Evolutionary conservation across 2,329 filamentous ascomycete genomes (phyloP).

Genomic region (Coniochaeta sp.): DNA sequence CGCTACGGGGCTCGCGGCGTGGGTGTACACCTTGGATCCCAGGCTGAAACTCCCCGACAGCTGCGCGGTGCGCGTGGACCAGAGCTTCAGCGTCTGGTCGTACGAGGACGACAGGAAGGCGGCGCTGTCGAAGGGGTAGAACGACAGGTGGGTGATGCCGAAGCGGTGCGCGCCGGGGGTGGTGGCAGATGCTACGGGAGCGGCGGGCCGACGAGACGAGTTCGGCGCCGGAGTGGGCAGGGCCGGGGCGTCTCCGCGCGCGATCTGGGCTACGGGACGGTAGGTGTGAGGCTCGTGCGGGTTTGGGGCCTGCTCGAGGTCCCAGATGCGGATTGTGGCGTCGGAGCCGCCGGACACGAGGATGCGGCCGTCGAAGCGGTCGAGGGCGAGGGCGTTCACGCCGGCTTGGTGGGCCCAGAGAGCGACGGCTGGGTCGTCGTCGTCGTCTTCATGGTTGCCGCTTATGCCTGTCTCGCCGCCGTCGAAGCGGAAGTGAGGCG

Average conservation of each 20-base stretch:
- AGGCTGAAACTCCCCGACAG: conserved; percentile 62
- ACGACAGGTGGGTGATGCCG: conserved; percentile 68
- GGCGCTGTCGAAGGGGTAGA: conserved; percentile 70
- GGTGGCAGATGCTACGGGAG: background rate
- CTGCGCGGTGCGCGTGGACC: conserved; percentile 55
- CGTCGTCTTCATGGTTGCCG: conserved; percentile 10
- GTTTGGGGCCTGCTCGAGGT: conserved; percentile 58
- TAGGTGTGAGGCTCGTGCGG: conserved; percentile 39
- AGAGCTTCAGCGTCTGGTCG: conserved; percentile 70
- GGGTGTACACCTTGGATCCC: conserved; percentile 63
- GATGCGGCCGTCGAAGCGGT: conserved; percentile 73
- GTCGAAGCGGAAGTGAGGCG: conserved; percentile 62
- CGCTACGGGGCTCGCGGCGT: conserved; percentile 68
- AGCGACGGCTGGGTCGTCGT: conserved; percentile 22
- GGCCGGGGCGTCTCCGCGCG: conserved; percentile 25
- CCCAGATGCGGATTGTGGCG: conserved; percentile 78
- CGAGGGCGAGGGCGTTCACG: conserved; percentile 71
- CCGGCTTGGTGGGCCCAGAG: conserved; percentile 68
- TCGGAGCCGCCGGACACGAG: conserved; percentile 82
- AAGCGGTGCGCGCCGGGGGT: conserved; percentile 41
- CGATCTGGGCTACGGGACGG: conserved; percentile 44
- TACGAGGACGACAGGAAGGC: conserved; percentile 73
- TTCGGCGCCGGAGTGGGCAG: background rate
- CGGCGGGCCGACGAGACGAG: background rate
- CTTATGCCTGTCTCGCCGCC: conserved; percentile 39